Evolutionary conservation across 345 rosid species (phyloP), one percentile per base, ranked within the genome.

Genomic region (Eucalyptus tenuipes): DNA sequence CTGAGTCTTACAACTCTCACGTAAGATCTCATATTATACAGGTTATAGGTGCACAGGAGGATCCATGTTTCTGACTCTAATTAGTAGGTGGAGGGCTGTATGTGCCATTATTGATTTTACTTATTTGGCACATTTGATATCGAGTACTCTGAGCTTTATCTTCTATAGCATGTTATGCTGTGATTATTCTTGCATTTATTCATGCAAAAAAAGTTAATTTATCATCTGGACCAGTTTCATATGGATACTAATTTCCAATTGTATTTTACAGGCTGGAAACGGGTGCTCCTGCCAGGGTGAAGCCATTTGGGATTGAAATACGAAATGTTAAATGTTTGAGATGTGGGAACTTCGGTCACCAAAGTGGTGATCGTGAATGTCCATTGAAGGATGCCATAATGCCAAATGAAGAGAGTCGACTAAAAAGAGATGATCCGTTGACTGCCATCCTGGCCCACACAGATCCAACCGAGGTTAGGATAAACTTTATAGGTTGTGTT

Each of bases 301-400:
- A 98, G 92, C 99, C 99, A 87, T 98, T 97, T 95, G 99, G 93
- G 49, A 93, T 98, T 87, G 99, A 98, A 92, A 89, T 98, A 88
- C 97, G 97, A 40, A 97, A 97, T 91, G 99, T 96, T 82, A 98
- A 95, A 93, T 98, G 99, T 90, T 86, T 96, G 90, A 95, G 99
- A 92, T 97, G 99, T 87, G 98, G 98, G 89, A 96, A 90, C 90
- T 96, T 57, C 88, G 99, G 99, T 45, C 99, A 97, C 87, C 99
- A 98, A 93, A 97, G 98, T 89, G 99, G 99, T 90, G 99, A 98
- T 89, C 98, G 97, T 91, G 98, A 98, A 86, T 98, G 99, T 88
- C 99, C 98, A 57, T 71, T 98, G 91, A 98, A 95, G 95, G 99
- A 98, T 96, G 97, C 87, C 90, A 96, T 96, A 86, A 98, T 98